Base-by-base conservation (phyloP, 2,329 filamentous ascomycete species). In the Cryphonectria japonica region DNA sequence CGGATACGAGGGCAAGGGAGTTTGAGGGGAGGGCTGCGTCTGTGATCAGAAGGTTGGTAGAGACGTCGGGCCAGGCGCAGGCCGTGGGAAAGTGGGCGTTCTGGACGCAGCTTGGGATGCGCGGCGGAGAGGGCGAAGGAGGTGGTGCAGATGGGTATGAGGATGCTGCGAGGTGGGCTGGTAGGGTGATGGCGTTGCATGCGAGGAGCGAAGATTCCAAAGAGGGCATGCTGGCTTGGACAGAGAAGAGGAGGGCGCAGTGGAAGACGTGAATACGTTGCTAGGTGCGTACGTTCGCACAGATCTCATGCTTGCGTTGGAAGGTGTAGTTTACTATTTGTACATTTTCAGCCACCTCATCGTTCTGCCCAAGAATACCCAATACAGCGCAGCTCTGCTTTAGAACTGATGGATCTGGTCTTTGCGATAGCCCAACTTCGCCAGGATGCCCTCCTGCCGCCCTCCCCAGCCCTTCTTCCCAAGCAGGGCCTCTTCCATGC, bases 401-500 rank as follows among this genome's bases (percentile, higher is more conserved):
- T 74, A 80, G 67, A 92, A 92, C 72, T 83, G 87, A 75, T 89
- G 81, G 29, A 92, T 84, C 76, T 90, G 85, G 16, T 85, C 82
- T 76, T 86, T 87, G 16, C 75, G 77, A 76, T 88, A 90, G 0
- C 90, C 90, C 73, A 92, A 75, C 76, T 89, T 81, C 16, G 80
- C 79, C 75, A 92, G 75, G 43, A 90, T 82, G 0, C 90, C 89
- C 1, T 77, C 75, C 16, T 81, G 77, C 16, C 77, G 79, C 68
- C 80, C 71, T 3, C 70, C 75, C 52, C 69, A 71, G 0, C 75
- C 73, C 71, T 75, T 79, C 54, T 80, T 80, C 5, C 87, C 87
- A 2, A 86, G 81, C 52, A 91, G 77, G 14, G 85, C 83, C 70
- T 82, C 82, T 78, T 92, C 88, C 89, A 93, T 92, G 0, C 84